A percentile compares a stretch with the other conserved stretches of the same genome.
These are phyloP conservation scores for Cucurbita pepo DNA, from an alignment of 306 rosid genomes.

Conservation along the genomic window DNA sequence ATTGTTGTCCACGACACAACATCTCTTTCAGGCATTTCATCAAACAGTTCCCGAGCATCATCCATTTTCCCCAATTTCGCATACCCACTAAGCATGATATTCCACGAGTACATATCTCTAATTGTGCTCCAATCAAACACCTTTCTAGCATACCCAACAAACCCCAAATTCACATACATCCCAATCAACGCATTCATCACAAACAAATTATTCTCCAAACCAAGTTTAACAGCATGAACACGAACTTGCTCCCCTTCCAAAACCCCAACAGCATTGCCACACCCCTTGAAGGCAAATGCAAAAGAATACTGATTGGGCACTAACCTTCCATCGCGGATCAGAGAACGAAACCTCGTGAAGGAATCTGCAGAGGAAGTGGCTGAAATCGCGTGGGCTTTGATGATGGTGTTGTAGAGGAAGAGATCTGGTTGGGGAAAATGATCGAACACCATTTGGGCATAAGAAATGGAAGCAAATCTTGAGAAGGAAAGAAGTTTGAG, in stretches of 20 bases:
- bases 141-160: conserved; percentile 24
- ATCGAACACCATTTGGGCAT: conserved; percentile 43
- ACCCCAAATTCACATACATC: conserved; percentile 26
- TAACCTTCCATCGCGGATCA: conserved; percentile 12
- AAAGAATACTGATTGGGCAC: conserved; percentile 32
- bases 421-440: conserved; percentile 37
- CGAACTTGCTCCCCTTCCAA: conserved; percentile 38
- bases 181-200: conserved; percentile 47
- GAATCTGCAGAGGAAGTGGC: conserved; percentile 23
- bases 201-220: conserved; percentile 39
- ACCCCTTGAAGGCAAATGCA: conserved; percentile 36
- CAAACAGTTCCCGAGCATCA: conserved; percentile 32
- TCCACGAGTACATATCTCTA: conserved; percentile 55
- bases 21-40: conserved; percentile 35
- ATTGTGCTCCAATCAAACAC: conserved; percentile 22
- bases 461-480: conserved; percentile 17
- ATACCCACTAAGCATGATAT: conserved; percentile 38
- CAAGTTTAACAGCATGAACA: conserved; percentile 30
- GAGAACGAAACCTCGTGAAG: conserved; percentile 10
- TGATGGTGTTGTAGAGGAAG: conserved; percentile 40
- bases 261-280: conserved; percentile 38
- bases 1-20: conserved; percentile 56
- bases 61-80: conserved; percentile 26
- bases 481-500: conserved; percentile 16
- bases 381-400: conserved; percentile 32